Evolutionary conservation across 1,139 yeast species (phyloP).

Genomic region (Diutina ranongensis): DNA sequence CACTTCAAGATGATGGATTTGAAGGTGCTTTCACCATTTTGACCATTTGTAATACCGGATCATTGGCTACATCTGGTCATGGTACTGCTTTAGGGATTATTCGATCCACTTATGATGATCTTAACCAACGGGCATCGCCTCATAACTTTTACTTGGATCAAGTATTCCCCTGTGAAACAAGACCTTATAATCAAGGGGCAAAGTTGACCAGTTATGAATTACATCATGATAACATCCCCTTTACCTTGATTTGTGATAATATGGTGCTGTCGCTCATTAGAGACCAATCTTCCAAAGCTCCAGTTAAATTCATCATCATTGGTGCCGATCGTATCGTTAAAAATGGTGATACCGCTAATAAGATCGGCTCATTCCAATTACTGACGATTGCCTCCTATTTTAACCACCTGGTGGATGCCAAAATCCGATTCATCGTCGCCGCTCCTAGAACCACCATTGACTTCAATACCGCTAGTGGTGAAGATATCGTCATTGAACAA

Average conservation of each 20-base stretch:
- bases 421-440: conserved; percentile 78
- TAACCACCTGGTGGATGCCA: conserved; percentile 21
- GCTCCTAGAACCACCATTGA: conserved; percentile 94
- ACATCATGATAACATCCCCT: conserved; percentile 74
- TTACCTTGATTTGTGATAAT: conserved; percentile 81
- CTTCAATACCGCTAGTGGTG: conserved; percentile 51
- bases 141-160: conserved; percentile 39
- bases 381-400: conserved; percentile 49
- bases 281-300: conserved; percentile 28
- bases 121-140: conserved; percentile 15
- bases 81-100: conserved; percentile 94
- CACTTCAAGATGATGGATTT: conserved; percentile 36
- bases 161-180: conserved; percentile 83
- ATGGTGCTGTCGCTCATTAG: conserved; percentile 74
- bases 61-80: conserved; percentile 93
- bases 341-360: conserved; percentile 93
- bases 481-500: conserved; percentile 72
- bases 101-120: conserved; percentile 47
- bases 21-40: conserved; percentile 64
- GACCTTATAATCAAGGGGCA: conserved; percentile 96
- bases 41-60: conserved; percentile 81
- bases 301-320: conserved; percentile 79
- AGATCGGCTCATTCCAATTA: conserved; percentile 91
- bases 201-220: conserved; percentile 86
- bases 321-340: conserved; percentile 95